These are phyloP conservation scores for Exutisphaerella laricina DNA, from an alignment of 2,329 filamentous ascomycete genomes.

Conservation along the genomic window DNA sequence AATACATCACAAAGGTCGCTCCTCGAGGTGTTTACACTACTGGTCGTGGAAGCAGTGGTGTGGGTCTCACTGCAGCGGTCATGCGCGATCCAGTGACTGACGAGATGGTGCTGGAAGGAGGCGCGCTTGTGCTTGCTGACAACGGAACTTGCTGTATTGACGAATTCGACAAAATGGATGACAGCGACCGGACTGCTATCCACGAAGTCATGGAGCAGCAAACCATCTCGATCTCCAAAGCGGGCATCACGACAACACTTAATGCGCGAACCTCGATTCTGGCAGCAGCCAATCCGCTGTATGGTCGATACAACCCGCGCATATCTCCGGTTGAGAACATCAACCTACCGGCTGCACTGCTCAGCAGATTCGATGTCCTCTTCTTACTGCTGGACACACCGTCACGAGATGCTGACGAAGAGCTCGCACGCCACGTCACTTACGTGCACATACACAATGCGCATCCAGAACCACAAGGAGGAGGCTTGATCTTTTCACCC, in stretches of 20 bases:
- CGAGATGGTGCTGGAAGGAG: slow-evolving; percentile 78
- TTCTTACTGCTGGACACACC: slow-evolving; percentile 97
- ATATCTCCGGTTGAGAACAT: slow-evolving; percentile 98
- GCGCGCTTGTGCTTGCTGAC: slow-evolving; percentile 72
- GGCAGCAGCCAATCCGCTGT: slow-evolving; percentile 92
- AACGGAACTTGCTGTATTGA: slow-evolving; percentile 84
- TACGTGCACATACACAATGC: slow-evolving; percentile 96
- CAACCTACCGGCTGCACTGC: slow-evolving; percentile 91
- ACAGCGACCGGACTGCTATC: slow-evolving; percentile 73
- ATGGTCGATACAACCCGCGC: slow-evolving; percentile 95
- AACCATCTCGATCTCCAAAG: slow-evolving; percentile 81
- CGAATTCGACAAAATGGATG: slow-evolving; percentile 87
- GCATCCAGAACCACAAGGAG: slow-evolving; percentile 67
- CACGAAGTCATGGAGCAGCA: slow-evolving; percentile 89
- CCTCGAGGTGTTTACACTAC: slow-evolving; percentile 85
- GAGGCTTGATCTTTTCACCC: slow-evolving; percentile 76
- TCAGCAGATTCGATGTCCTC: slow-evolving; percentile 94
- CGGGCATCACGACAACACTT: slow-evolving; percentile 91
- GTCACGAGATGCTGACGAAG: slow-evolving; percentile 80
- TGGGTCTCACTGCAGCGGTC: slow-evolving; percentile 75
- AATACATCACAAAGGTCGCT: slow-evolving; percentile 97
- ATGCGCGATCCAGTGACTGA: slow-evolving; percentile 80
- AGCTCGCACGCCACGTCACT: slow-evolving; percentile 90
- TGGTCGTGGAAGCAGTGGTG: slow-evolving; percentile 72
- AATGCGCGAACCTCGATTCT: slow-evolving; percentile 83